These are phyloP conservation scores for Tolypocladium nubicola DNA, from an alignment of 2,329 filamentous ascomycete genomes.

Conservation along the genomic window DNA sequence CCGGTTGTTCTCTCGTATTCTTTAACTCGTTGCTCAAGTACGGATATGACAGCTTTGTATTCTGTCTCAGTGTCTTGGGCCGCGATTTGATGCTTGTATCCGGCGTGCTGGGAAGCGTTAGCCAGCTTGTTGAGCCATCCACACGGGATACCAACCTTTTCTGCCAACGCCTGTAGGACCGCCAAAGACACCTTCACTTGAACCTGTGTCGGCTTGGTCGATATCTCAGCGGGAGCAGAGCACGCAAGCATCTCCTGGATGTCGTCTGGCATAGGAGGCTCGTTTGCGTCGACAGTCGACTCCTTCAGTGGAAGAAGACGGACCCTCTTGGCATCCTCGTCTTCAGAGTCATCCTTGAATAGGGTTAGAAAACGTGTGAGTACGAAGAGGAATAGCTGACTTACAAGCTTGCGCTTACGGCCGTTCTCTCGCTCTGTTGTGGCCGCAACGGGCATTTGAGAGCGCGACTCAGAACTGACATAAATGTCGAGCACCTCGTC, in stretches of 20 bases:
- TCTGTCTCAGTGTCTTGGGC: slow-evolving; percentile 22
- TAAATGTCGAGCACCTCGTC: slow-evolving; percentile 38
- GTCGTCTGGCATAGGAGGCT: slow-evolving; percentile 20
- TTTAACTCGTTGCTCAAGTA: slow-evolving; percentile 33
- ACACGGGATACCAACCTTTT: slow-evolving; percentile 19
- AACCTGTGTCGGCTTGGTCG: slow-evolving; percentile 8
- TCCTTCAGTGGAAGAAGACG: slow-evolving; percentile 13
- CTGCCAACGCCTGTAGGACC: slow-evolving; percentile 26
- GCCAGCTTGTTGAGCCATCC: background rate
- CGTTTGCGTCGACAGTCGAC: slow-evolving; percentile 10
- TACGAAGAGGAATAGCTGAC: slow-evolving; percentile 8
- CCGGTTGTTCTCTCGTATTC: slow-evolving; percentile 33
- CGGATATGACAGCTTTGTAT: slow-evolving; percentile 30
- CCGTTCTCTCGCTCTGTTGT: slow-evolving; percentile 12
- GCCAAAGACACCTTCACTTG: slow-evolving; percentile 18
- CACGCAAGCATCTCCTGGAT: slow-evolving; percentile 18
- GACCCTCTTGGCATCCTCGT: slow-evolving; percentile 16
- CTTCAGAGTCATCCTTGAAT: slow-evolving; percentile 21
- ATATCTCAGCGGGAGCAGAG: slow-evolving; percentile 6
- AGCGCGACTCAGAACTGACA: slow-evolving; percentile 23
- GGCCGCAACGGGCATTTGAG: slow-evolving; percentile 14
- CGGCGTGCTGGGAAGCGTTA: slow-evolving; percentile 17
- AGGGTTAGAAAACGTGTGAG: slow-evolving; percentile 1
- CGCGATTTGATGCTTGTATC: slow-evolving; percentile 15
- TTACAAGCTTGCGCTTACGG: slow-evolving; percentile 40